Evolutionary conservation across 2,329 filamentous ascomycete genomes (phyloP), one percentile per base, ranked within the genome.

Genomic region (Aspergillus calidoustus): DNA sequence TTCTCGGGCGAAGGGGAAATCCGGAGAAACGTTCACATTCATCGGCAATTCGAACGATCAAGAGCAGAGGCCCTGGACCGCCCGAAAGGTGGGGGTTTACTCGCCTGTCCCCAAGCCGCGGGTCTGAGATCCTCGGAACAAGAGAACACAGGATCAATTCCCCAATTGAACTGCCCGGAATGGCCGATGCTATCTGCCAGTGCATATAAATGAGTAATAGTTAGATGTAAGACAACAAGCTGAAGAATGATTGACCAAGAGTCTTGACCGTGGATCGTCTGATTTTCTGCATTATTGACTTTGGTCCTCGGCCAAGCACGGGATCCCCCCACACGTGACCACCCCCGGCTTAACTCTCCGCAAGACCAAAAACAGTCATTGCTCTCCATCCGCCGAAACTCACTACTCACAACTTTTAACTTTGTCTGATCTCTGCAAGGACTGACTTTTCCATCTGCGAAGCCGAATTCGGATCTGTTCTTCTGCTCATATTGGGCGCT

Each of bases 1-100:
- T 64, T 66, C 63, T 71, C 71, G 71, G 72, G 66, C 66, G 64
- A 72, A 70, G 65, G 72, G 70, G 70, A 70, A 62, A 70, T 68
- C 66, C 69, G 67, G 71, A 67, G 66, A 68, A 59, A 48, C 6
- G 47, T 60, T 66, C 59, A 61, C 57, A 47, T 60, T 64, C 64
- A 61, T 60, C 66, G 63, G 62, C 57, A 66, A 50, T 64, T 65
- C 59, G 55, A 59, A 47, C n/a, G 13, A 25, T 22, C 47, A 49
- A 34, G 19, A 7, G 54, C 7, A 15, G 7, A 28, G 15, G 23
- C n/a, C 34, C 50, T 61, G 44, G 55, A 28, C 44, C 54, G 46
- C 49, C 53, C 44, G 60, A 52, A 34, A 54, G 60, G 60, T 62
- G 60, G 54, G 54, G 13, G 31, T 34, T 38, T 17, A 13, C 15